Evolutionary conservation across 768 basidiomycete species (phyloP).

Genomic region (Mycena galopus): DNA sequence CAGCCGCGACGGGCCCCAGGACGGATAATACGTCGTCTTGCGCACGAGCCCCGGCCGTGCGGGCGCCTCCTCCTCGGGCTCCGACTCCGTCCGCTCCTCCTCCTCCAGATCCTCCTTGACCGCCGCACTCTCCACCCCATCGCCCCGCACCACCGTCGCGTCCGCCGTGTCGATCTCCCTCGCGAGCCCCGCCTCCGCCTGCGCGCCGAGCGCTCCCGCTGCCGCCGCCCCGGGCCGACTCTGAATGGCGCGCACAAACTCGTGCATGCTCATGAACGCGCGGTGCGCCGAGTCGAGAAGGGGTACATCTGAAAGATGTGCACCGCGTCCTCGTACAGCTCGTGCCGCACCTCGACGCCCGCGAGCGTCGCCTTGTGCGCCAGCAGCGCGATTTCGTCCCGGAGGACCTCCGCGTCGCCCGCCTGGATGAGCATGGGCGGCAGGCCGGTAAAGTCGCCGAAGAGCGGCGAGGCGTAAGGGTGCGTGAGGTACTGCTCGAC

Average conservation of each 20-base stretch:
- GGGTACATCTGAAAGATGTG: constrained; percentile 95
- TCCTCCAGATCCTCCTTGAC: constrained; percentile 57
- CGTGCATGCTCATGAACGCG: constrained; percentile 77
- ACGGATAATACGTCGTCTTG: constrained; percentile 54
- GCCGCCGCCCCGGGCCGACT: constrained; percentile 57
- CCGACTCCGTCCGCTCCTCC: constrained; percentile 42
- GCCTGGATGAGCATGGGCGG: constrained; percentile 93
- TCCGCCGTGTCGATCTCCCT: constrained; percentile 78
- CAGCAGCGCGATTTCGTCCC: constrained; percentile 91
- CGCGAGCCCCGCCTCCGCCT: constrained; percentile 72
- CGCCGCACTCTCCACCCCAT: constrained; percentile 69
- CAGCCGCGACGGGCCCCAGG: constrained; percentile 64
- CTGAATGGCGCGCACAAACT: constrained; percentile 73
- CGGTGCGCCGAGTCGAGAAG: constrained; percentile 73
- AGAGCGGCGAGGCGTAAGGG: constrained; percentile 95
- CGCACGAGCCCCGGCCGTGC: not conserved
- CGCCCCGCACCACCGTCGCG: constrained; percentile 78
- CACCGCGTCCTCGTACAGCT: constrained; percentile 91
- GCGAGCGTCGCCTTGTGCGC: constrained; percentile 93
- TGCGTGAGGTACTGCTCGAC: constrained; percentile 90
- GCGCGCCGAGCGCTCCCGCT: constrained; percentile 64
- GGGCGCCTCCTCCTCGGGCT: constrained; percentile 48
- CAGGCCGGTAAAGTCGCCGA: constrained; percentile 88
- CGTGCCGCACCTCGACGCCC: constrained; percentile 89
- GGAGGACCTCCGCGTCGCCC: constrained; percentile 95